Base-by-base conservation (phyloP, 768 basidiomycete genomes). In the Boletus fagicola region DNA sequence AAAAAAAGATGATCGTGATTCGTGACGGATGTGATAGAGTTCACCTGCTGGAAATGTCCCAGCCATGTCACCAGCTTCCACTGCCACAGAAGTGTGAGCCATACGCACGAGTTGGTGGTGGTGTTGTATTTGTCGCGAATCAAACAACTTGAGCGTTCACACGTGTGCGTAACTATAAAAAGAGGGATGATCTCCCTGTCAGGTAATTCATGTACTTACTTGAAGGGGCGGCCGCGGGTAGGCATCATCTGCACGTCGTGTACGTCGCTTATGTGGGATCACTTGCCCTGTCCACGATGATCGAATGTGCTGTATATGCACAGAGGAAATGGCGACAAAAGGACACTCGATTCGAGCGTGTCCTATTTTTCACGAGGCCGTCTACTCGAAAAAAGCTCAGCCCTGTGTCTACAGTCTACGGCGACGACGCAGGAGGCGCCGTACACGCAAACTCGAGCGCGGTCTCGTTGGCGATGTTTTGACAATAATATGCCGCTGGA, bases 401-500 rank as follows among this genome's bases (percentile, higher is more conserved):
- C 20, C 4, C 6, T 10, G 18, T 30, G 1, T 11, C 12, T 30
- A 57, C 10, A 9, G 13, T n/a, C 35, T 45, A 48, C 30, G 42
- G 38, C 11, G 51, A 54, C 10, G 30, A 53, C 10, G 40, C 18
- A 11, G 60, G 53, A 3, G 66, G 63, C 5, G 58, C 12, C 16
- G 50, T 67, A 36, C 71, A 70, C 15, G 62, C 24, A 56, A 68
- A 71, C 51, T 71, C 68, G 20, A 76, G 73, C 62, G 65, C 51
- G 5, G 53, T 52, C 33, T 63, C 63, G 51, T 67, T 65, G 24
- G 70, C 68, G 52, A 77, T 62, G 54, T 76, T 76, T 56, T 70
- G 58, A 61, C 77, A 79, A 7, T 77, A 61, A 51, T 74, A 78
- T 38, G 59, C 62, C 2, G 51, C 52, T 12, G 72, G 66, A 20